Evolutionary conservation across 305 asterid genomes (phyloP).

Genomic region (Rubia tinctorum): DNA sequence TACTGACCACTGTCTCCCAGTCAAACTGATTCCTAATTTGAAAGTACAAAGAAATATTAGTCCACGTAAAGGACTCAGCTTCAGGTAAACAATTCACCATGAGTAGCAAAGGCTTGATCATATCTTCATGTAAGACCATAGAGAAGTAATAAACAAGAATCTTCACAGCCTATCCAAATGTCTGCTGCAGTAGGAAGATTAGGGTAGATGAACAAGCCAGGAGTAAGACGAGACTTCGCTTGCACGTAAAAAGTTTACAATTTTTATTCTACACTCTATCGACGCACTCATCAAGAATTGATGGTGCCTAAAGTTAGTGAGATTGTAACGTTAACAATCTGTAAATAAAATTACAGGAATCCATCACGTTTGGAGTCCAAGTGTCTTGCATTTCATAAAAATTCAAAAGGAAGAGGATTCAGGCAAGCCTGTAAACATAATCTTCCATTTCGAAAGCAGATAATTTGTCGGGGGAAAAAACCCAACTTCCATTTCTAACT

Average conservation of each 20-base stretch:
- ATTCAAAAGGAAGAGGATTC: too few relatives aligned
- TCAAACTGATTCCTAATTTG: constrained; percentile 50
- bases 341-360: too few relatives aligned
- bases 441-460: background rate
- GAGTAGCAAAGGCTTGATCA: background rate
- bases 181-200: background rate
- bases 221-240: background rate
- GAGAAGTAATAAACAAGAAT: background rate
- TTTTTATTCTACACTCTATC: background rate
- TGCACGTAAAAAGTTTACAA: background rate
- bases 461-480: background rate
- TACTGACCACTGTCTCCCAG: constrained; percentile 54
- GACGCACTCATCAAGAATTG: too few relatives aligned
- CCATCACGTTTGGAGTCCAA: too few relatives aligned
- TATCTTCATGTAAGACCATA: background rate
- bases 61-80: too few relatives aligned
- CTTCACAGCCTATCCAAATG: background rate
- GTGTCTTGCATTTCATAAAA: too few relatives aligned
- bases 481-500: background rate
- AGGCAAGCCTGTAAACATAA: background rate
- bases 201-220: background rate
- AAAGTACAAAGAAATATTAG: constrained; percentile 16
- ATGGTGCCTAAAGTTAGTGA: too few relatives aligned
- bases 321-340: too few relatives aligned
- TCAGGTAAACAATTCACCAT: background rate